Conservation (phyloP, 148 eudicot species). For the Fallopia convolvulus region DNA sequence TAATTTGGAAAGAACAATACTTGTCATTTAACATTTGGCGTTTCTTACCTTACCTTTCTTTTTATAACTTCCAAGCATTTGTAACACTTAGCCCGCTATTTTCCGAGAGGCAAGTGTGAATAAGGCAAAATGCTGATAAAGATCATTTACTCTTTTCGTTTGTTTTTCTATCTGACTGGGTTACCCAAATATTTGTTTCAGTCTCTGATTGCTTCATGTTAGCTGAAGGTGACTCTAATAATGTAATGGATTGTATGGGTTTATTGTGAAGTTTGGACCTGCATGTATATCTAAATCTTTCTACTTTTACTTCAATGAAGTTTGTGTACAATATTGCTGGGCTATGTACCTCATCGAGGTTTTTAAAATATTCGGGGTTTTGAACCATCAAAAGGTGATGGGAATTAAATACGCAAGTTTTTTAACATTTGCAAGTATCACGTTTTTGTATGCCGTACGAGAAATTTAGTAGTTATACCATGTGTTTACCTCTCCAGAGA, state of each 20-base stretch:
- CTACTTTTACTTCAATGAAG: no score
- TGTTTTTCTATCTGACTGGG: not conserved
- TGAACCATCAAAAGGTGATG: no score
- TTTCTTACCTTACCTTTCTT: not conserved
- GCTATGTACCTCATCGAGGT: no score
- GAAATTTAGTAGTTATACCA: no score
- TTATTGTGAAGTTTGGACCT: not conserved
- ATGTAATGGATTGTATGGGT: not conserved
- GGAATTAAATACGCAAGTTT: no score
- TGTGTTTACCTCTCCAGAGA: no score
- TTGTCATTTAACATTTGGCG: no score
- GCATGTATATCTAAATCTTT: not conserved
- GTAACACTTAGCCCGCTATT: conserved; percentile 8
- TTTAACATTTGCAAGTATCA: no score
- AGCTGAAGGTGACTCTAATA: not conserved
- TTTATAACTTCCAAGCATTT: not conserved
- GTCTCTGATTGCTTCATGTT: not conserved
- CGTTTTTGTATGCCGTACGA: no score
- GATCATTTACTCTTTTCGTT: not conserved
- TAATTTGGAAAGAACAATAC: not conserved
- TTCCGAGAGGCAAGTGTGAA: conserved; percentile 6
- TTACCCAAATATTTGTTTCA: not conserved
- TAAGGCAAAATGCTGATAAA: not conserved
- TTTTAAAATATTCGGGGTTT: no score
- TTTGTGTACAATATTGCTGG: no score